phyloP scores from a whole-genome alignment of 1,139 yeast species.

The Nematodospora anomalae region DNA sequence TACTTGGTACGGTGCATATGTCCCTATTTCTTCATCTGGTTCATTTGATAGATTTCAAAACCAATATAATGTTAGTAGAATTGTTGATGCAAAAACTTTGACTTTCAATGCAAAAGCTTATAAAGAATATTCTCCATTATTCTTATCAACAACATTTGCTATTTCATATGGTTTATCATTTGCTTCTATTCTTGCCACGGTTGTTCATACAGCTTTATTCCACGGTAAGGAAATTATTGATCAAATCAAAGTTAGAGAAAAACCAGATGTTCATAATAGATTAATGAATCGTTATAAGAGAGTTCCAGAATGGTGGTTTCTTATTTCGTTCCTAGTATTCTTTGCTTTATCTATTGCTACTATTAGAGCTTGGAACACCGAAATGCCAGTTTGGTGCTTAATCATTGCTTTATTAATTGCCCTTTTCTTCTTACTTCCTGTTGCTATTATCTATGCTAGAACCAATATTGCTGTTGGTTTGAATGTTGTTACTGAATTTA shows the following conservation, averaged over 20 bases:
- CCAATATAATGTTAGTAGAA: constrained; percentile 36
- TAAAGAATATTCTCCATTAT: constrained; percentile 49
- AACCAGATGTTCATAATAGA: constrained; percentile 62
- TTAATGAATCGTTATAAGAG: constrained; percentile 58
- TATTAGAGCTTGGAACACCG: constrained; percentile 42
- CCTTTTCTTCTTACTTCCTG: constrained; percentile 41
- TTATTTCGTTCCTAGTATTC: constrained; percentile 41
- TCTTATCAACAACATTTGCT: constrained; percentile 62
- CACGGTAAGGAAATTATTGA: constrained; percentile 54
- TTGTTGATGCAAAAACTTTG: constrained; percentile 38
- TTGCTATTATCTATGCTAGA: constrained; percentile 41
- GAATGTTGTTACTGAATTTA: constrained; percentile 47
- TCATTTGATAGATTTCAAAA: constrained; percentile 40
- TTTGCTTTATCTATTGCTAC: constrained; percentile 43
- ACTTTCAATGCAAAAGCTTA: constrained; percentile 51
- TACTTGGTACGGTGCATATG: constrained; percentile 44
- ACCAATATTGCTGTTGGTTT: constrained; percentile 49
- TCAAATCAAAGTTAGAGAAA: constrained; percentile 44
- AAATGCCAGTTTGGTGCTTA: constrained; percentile 42
- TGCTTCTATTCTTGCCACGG: constrained; percentile 61
- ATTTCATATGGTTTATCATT: constrained; percentile 62
- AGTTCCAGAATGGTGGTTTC: constrained; percentile 71
- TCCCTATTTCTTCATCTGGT: constrained; percentile 42
- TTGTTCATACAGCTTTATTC: constrained; percentile 54
- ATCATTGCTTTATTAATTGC: constrained; percentile 44